Base-by-base conservation (phyloP, 169 alveolate species). In the Toxoplasma gondii region DNA sequence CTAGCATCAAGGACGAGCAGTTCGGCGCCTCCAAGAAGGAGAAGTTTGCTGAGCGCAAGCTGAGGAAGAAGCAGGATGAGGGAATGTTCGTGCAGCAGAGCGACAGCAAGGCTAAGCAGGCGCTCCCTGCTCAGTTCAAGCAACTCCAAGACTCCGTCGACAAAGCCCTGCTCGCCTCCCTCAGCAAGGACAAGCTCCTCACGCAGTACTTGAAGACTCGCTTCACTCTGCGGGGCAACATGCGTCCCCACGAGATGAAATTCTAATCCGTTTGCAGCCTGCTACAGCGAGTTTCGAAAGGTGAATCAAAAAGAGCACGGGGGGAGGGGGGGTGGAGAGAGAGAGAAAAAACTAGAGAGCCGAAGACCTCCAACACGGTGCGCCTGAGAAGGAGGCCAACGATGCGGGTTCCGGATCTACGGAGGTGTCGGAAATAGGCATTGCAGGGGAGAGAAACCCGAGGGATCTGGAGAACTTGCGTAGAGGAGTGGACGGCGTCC, bases 1-100 rank as follows among this genome's bases (percentile, higher is more conserved):
- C 96, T 39, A 97, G 97, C 95, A 90, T 97, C 94, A 95, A 96
- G 24, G 98, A 98, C 91, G 96, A 95, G 86, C 95, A 97, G 96
- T 96, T 97, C 88, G 93, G 97, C 84, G 96, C 96, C 96, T 97
- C 92, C 78, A 82, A 84, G 92, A 78, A 86, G 78, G 93, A 74
- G 84, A 90, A 84, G 91, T 54, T 45, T 9, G 86, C 80, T 44
- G 86, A 91, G 92, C 70, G 93, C 41, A 91, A 82, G 94, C 82
- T 16, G 96, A 49, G 80, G 87, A 88, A 58, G 39, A 88, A 78
- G 90, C 88, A 82, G 43, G 93, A 84, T 38, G 54, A 82, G 34
- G 81, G 88, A 54, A 69, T 93, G 91, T 87, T 93, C 41, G 93
- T 82, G 24, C 82, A 93, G 88, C 92, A 92, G 58, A 44, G n/a